Conservation (phyloP, 192 early-diverging fungal genomes). For the Radiomyces spectabilis region DNA sequence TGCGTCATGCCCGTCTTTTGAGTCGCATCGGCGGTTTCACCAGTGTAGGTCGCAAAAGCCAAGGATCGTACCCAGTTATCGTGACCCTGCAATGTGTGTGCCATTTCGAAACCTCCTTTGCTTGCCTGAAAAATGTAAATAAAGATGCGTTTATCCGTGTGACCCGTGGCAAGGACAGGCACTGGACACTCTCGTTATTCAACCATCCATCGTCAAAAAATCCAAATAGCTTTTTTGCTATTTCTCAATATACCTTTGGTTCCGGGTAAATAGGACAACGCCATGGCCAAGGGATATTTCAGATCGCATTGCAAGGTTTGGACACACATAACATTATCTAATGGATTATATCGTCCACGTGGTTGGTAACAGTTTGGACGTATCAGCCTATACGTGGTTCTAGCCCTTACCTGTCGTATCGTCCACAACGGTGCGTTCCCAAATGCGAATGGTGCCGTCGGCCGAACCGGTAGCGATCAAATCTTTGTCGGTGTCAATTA, state of each 20-base stretch:
- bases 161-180: slow-evolving; percentile 72
- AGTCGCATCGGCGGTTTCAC: slow-evolving; percentile 3
- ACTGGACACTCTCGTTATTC: too few relatives aligned
- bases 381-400: too few relatives aligned
- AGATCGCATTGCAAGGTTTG: slow-evolving; percentile 64
- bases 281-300: slow-evolving; percentile 60
- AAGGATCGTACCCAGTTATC: slow-evolving; percentile 89
- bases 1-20: slow-evolving; percentile 4
- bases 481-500: slow-evolving; percentile 35
- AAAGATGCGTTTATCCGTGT: slow-evolving; percentile 70
- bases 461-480: slow-evolving; percentile 59
- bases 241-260: slow-evolving; percentile 32
- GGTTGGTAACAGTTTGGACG: too few relatives aligned
- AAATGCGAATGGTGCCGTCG: slow-evolving; percentile 67
- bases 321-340: slow-evolving; percentile 45
- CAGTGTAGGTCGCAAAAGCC: slow-evolving; percentile 59
- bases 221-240: not conserved
- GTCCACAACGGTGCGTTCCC: slow-evolving; percentile 44
- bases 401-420: slow-evolving; percentile 17
- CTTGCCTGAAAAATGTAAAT: slow-evolving; percentile 47
- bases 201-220: too few relatives aligned
- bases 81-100: slow-evolving; percentile 74
- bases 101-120: slow-evolving; percentile 48
- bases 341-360: too few relatives aligned
- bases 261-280: slow-evolving; percentile 60